phyloP scores from a whole-genome alignment of 306 rosid species.

The Datisca glomerata region DNA sequence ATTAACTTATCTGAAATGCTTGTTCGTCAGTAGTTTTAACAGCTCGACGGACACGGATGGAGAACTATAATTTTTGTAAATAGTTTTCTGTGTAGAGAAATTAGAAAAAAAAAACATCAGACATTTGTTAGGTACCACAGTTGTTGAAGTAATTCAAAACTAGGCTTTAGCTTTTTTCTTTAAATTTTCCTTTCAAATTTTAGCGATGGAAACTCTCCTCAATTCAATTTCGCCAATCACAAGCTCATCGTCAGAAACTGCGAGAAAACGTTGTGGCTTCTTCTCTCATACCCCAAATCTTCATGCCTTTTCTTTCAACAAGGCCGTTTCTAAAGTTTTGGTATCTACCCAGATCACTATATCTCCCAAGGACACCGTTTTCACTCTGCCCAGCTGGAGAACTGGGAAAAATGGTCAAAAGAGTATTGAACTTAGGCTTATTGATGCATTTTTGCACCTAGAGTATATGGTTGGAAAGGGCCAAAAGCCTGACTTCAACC shows the following conservation, averaged over 20 bases:
- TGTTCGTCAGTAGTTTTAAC: too few relatives aligned
- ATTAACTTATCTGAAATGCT: too few relatives aligned
- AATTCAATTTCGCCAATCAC: constrained; percentile 36
- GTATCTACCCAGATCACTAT: constrained; percentile 44
- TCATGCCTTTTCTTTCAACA: constrained; percentile 32
- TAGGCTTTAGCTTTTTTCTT: too few relatives aligned
- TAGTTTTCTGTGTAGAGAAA: too few relatives aligned
- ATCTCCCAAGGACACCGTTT: constrained; percentile 52
- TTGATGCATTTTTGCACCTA: constrained; percentile 56
- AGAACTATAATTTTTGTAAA: too few relatives aligned
- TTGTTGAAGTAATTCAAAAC: too few relatives aligned
- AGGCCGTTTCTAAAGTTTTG: constrained; percentile 58
- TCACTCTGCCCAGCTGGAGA: constrained; percentile 65
- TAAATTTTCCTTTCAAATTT: too few relatives aligned
- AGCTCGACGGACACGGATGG: too few relatives aligned
- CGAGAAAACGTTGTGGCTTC: constrained; percentile 30
- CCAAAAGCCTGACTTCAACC: constrained; percentile 59
- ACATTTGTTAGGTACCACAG: too few relatives aligned
- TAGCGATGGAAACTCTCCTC: constrained; percentile 50
- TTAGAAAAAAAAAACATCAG: too few relatives aligned
- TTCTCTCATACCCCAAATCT: constrained; percentile 30
- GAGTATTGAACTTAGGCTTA: constrained; percentile 37
- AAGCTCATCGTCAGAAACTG: constrained; percentile 29
- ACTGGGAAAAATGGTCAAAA: constrained; percentile 34
- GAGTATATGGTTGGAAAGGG: constrained; percentile 58